These are phyloP conservation scores for Tylopilus cervinicoccineus DNA, from an alignment of 768 basidiomycete genomes.

Conservation along the genomic window DNA sequence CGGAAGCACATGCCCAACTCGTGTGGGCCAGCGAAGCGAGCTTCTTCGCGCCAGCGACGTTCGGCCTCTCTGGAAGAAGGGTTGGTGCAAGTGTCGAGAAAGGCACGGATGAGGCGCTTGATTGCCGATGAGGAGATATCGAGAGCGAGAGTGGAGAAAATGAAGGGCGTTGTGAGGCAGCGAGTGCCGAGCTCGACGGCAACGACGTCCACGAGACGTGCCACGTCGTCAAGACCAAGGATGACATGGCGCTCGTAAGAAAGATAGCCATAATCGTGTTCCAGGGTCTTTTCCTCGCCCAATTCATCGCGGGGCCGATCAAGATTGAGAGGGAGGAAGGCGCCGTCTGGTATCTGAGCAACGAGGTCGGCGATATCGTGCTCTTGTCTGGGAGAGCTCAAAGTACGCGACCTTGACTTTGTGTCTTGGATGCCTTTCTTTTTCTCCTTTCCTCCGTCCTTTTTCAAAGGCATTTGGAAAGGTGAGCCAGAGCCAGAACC, in stretches of 20 bases:
- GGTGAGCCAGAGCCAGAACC: constrained; percentile 26
- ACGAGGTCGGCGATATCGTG: constrained; percentile 33
- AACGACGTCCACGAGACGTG: constrained; percentile 66
- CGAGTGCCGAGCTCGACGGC: constrained; percentile 66
- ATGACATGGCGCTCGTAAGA: constrained; percentile 70
- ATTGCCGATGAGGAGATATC: constrained; percentile 76
- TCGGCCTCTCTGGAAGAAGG: constrained; percentile 41
- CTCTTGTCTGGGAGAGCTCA: constrained; percentile 36
- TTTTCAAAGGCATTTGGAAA: constrained; percentile 34
- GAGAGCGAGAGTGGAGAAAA: constrained; percentile 86
- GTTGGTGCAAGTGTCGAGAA: constrained; percentile 59
- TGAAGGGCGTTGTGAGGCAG: constrained; percentile 83
- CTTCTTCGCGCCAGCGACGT: constrained; percentile 70
- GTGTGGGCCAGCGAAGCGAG: constrained; percentile 77
- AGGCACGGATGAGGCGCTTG: constrained; percentile 73
- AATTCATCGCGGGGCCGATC: constrained; percentile 42
- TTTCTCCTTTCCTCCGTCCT: constrained; percentile 44
- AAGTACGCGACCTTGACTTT: constrained; percentile 37
- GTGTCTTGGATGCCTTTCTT: constrained; percentile 38
- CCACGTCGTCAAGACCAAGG: constrained; percentile 70
- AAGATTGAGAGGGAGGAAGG: constrained; percentile 50
- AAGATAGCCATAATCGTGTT: constrained; percentile 67
- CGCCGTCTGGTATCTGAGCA: constrained; percentile 45
- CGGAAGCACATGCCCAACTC: constrained; percentile 90
- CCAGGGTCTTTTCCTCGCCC: constrained; percentile 36